Evolutionary conservation across 2,329 filamentous ascomycete genomes (phyloP), one percentile per base, ranked within the genome.

Genomic region (Mariannaea sp.): DNA sequence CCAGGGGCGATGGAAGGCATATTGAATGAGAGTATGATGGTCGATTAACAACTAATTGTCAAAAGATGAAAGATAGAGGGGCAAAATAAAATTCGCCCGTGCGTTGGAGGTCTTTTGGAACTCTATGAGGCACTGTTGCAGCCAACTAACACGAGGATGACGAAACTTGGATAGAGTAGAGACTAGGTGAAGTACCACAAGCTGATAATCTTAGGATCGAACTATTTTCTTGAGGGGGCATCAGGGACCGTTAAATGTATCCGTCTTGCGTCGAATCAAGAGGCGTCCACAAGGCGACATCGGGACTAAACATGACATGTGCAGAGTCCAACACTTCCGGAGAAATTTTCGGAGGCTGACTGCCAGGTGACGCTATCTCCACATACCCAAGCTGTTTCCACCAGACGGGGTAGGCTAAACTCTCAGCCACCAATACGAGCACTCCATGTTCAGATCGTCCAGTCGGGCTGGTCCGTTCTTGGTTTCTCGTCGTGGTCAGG

Each of bases 1-100:
- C 52, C 46, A 19, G 49, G 32, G 22, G 61, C 62, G 58, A 54
- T 62, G 20, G 73, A 73, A 53, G 72, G 73, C 73, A 75, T 75
- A 44, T 42, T 67, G 55, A 30, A 17, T 59, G 36, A 49, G 57
- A 49, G 35, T 33, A n/a, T n/a, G n/a, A n/a, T n/a, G n/a, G n/a
- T n/a, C n/a, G n/a, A n/a, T n/a, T n/a, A n/a, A n/a, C n/a, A n/a
- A n/a, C n/a, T n/a, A n/a, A n/a, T n/a, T n/a, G n/a, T n/a, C n/a
- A n/a, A n/a, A n/a, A n/a, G n/a, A n/a, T n/a, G n/a, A n/a, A n/a
- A n/a, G n/a, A n/a, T n/a, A n/a, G n/a, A n/a, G n/a, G n/a, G n/a
- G n/a, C n/a, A n/a, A n/a, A n/a, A n/a, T n/a, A n/a, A n/a, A n/a
- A n/a, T n/a, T n/a, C 36, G 44, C 49, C 41, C 39, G 39, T 26